Percentiles rank a stretch among this genome's conserved stretches.
Conservation (phyloP, 1,284 basidiomycete species). For the Leccinum fuscescens region DNA sequence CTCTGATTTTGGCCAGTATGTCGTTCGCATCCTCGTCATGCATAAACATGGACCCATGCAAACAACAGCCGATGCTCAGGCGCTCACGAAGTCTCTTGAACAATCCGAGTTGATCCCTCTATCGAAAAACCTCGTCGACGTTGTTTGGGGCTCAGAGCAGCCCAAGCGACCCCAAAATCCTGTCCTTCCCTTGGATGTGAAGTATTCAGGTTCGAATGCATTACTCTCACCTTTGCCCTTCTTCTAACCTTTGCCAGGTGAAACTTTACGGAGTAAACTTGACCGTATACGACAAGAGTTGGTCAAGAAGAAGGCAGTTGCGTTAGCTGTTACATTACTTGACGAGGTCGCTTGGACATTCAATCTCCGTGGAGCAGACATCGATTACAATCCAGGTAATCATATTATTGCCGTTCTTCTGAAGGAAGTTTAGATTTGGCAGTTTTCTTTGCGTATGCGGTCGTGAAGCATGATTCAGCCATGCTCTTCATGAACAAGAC, state of each 20-base stretch:
- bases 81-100: constrained; percentile 52
- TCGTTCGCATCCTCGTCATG: constrained; percentile 8
- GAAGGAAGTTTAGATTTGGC: background rate
- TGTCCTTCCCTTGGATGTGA: constrained; percentile 70
- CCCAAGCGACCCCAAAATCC: constrained; percentile 71
- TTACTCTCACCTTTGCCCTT: constrained; percentile 12
- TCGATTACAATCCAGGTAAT: constrained; percentile 78
- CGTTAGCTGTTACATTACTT: constrained; percentile 76
- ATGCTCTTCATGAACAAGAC: constrained; percentile 73
- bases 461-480: constrained; percentile 68
- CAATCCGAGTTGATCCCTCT: constrained; percentile 66
- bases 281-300: constrained; percentile 64
- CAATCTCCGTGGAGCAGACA: constrained; percentile 91
- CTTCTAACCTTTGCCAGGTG: constrained; percentile 42
- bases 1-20: constrained; percentile 65
- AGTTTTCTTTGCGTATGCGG: constrained; percentile 94
- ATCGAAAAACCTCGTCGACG: constrained; percentile 76
- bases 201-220: constrained; percentile 54
- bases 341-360: constrained; percentile 95
- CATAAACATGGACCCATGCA: constrained; percentile 1
- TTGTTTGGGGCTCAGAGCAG: constrained; percentile 71
- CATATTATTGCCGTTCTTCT: background rate
- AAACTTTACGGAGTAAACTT: constrained; percentile 68
- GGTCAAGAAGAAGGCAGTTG: constrained; percentile 60
- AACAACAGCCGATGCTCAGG: constrained; percentile 55